These are phyloP conservation scores for Saxophila tyrrhenica DNA, from an alignment of 495 filamentous ascomycete genomes.

Conservation along the genomic window DNA sequence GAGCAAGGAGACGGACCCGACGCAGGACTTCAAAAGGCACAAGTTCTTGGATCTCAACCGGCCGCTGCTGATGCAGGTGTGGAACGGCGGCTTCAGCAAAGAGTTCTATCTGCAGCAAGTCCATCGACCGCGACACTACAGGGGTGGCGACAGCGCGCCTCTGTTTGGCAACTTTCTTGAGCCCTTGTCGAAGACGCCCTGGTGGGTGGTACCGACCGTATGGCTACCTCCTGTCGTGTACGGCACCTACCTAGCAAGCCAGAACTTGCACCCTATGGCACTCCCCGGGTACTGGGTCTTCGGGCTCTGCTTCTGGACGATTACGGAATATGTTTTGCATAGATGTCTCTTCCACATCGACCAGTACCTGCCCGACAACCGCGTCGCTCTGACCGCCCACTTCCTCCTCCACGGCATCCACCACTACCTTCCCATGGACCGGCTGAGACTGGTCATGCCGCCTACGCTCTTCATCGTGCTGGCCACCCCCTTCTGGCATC, in stretches of 20 bases:
- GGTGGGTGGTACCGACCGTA: constrained; percentile 74
- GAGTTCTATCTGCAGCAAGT: constrained; percentile 94
- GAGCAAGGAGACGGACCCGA: constrained; percentile 68
- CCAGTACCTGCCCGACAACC: constrained; percentile 83
- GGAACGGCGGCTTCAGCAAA: constrained; percentile 76
- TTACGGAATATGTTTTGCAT: constrained; percentile 86
- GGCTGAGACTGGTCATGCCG: constrained; percentile 92
- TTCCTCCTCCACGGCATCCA: constrained; percentile 96
- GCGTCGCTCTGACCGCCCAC: constrained; percentile 75
- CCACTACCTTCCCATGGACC: constrained; percentile 98
- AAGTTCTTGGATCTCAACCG: constrained; percentile 86
- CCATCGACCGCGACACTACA: constrained; percentile 90
- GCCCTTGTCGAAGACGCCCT: constrained; percentile 83
- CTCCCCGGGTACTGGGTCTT: constrained; percentile 46
- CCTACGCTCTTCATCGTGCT: constrained; percentile 77
- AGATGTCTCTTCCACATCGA: constrained; percentile 92
- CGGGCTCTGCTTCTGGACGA: constrained; percentile 70
- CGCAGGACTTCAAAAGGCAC: constrained; percentile 66
- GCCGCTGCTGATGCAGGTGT: constrained; percentile 82
- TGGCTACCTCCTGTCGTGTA: constrained; percentile 81
- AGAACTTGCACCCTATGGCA: constrained; percentile 39
- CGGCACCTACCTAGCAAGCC: constrained; percentile 54
- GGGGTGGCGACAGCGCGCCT: constrained; percentile 79
- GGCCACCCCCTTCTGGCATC: constrained; percentile 83
- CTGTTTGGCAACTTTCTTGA: constrained; percentile 97